Percentiles rank a stretch among this genome's conserved stretches.
Evolutionary conservation across 2,329 filamentous ascomycete species (phyloP).

Genomic region (Scorias spongiosa): DNA sequence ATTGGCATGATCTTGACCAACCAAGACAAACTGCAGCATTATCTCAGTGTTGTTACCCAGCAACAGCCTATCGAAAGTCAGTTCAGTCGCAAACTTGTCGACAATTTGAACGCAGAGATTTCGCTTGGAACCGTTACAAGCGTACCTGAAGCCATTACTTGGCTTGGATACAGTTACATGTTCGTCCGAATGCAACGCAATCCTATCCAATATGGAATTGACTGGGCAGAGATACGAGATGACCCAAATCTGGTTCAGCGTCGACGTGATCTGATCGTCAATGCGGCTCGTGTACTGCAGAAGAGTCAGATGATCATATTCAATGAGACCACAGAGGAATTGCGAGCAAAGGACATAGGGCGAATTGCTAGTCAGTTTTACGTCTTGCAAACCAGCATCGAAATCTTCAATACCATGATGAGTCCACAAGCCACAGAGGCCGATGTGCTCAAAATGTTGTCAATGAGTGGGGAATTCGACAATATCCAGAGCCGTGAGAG

Average conservation of each 20-base stretch:
- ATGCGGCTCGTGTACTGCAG: conserved; percentile 75
- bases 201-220: conserved; percentile 83
- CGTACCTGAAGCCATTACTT: conserved; percentile 82
- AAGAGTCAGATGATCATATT: conserved; percentile 98
- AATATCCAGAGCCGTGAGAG: conserved; percentile 87
- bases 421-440: conserved; percentile 69
- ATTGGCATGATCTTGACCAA: conserved; percentile 98
- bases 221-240: conserved; percentile 78
- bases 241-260: conserved; percentile 79
- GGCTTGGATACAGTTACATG: conserved; percentile 95
- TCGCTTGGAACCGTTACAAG: conserved; percentile 89
- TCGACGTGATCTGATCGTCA: conserved; percentile 69
- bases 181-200: conserved; percentile 94
- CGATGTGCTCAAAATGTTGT: conserved; percentile 90
- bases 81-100: conserved; percentile 84
- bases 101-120: conserved; percentile 94
- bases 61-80: conserved; percentile 96
- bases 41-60: conserved; percentile 81
- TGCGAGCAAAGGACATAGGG: conserved; percentile 86
- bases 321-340: conserved; percentile 84
- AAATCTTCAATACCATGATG: conserved; percentile 97
- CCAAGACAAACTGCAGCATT: conserved; percentile 83
- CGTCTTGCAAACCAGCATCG: conserved; percentile 80
- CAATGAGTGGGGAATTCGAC: conserved; percentile 94
- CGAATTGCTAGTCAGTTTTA: conserved; percentile 97